Evolutionary conservation across 2,329 filamentous ascomycete species (phyloP), one percentile per base, ranked within the genome.

Genomic region (Aplosporella prunicola): DNA sequence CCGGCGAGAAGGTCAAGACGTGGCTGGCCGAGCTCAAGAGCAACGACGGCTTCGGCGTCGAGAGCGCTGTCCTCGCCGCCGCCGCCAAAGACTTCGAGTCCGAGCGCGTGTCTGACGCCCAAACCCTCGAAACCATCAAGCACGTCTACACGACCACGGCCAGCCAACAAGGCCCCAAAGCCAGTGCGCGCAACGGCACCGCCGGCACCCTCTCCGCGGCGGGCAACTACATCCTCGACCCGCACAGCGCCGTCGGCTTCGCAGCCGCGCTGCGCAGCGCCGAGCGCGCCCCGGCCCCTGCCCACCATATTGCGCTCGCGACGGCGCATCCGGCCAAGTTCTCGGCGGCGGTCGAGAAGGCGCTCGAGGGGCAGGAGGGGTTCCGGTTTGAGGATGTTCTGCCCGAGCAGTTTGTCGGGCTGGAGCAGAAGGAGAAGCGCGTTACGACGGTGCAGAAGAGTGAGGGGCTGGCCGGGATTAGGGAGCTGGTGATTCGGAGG

Each of bases 251-350:
- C 2, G 82, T 98, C 30, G 91, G 88, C 39, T 72, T 95, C 25
- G 72, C 80, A 13, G 88, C 85, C 1, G 74, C 88, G 0, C 57
- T 77, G 38, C 73, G 87, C 41, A 87, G 84, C 3, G 34, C 10
- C 29, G 47, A 55, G 34, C 68, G 76, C 9, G 59, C 66, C 1
- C 62, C 62, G 18, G 57, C 68, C 28, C 58, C 67, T 2, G 65
- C 66, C 11, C 63, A 79, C 35, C 82, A 93, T 58, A 82, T 98
- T 51, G 79, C 86, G 1, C 75, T 98, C 3, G 84, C 88, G 2
- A 98, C 91, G 2, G 91, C 91, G 2, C 91, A 98, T 61, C 89
- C 91, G 0, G 91, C 89, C 44, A 98, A 98, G 62, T 98, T 98
- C 54, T 78, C 82, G 0, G 76, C 76, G 20, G 88, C 88, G 0